These are phyloP conservation scores for Forsythia viridissima DNA, from an alignment of 257 asterid species.

Conservation along the genomic window DNA sequence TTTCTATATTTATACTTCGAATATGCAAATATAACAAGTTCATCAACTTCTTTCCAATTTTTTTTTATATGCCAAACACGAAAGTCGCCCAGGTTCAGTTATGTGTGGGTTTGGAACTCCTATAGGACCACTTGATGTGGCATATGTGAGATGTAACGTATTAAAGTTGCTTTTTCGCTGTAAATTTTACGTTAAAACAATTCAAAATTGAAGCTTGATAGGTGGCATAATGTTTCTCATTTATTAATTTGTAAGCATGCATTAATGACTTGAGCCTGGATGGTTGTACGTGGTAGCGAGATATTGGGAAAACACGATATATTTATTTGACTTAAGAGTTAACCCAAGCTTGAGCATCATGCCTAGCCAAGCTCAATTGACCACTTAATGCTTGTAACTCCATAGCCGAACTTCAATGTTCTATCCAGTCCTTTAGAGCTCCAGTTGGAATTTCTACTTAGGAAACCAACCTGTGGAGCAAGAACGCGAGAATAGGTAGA, in stretches of 20 bases:
- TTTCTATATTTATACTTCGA: not conserved
- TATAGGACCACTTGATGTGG: slow-evolving; percentile 3
- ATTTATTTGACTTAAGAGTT: not conserved
- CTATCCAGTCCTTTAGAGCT: not conserved
- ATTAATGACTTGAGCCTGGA: slow-evolving; percentile 3
- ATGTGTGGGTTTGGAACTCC: not conserved
- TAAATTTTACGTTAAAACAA: not conserved
- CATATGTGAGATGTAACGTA: not conserved
- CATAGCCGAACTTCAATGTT: slow-evolving; percentile 10
- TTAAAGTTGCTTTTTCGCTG: not conserved
- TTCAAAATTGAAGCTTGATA: not conserved
- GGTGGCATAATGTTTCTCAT: not conserved
- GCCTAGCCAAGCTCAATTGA: slow-evolving; percentile 15
- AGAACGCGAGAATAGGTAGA: not conserved
- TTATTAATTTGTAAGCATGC: not conserved
- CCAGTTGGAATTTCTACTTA: slow-evolving; percentile 3
- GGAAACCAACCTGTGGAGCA: not conserved
- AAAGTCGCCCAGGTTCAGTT: slow-evolving; percentile 1
- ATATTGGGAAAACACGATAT: not conserved
- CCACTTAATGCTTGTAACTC: slow-evolving; percentile 15
- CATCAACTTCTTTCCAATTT: not conserved
- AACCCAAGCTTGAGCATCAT: slow-evolving; percentile 3
- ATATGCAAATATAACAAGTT: slow-evolving; percentile 6
- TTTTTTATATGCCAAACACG: slow-evolving; percentile 4
- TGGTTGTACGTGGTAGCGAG: not conserved